Evolutionary conservation across 2,329 filamentous ascomycete species (phyloP), one percentile per base, ranked within the genome.

Genomic region (Alternaria gansuensis): DNA sequence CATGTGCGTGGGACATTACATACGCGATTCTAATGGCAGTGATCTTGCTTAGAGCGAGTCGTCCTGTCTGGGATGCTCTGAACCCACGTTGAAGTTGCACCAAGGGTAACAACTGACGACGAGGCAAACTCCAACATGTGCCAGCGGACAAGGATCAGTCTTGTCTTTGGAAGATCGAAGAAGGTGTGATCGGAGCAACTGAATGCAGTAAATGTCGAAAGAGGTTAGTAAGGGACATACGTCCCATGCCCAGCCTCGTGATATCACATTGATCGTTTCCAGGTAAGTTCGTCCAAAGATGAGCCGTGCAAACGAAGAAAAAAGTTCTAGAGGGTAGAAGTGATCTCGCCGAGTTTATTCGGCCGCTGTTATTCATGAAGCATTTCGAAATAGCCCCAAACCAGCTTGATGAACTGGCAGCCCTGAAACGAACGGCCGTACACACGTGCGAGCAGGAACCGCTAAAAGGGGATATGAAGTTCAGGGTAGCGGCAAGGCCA

Each of bases 1-100:
- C 11, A 37, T 23, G 50, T 43, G 29, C 36, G 14, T 34, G 17
- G 53, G 7, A 11, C 24, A 56, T 29, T 21, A 36, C 46, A 54
- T 29, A 26, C 31, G 31, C 48, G 33, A 51, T 44, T 28, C 33
- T n/a, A 17, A 23, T 44, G 26, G 14, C 37, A 33, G n/a, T 37
- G 28, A 17, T 5, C 17, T 45, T 26, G 21, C n/a, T 28, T 10
- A 33, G n/a, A 23, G 33, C 33, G 39, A 13, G 44, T 33, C 14
- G 39, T 34, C 34, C 34, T 33, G 37, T n/a, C 21, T 13, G 24
- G 24, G 24, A 33, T 4, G 36, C 1, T 33, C 13, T 26, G 28
- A 43, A 13, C 10, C 23, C 46, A 14, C 13, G 14, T 17, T 31
- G 5, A 5, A 23, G 24, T 24, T 50, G 23, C 37, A 24, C 40